Evolutionary conservation across 2,329 filamentous ascomycete species (phyloP).

Genomic region (Pseudophaeomoniella oleicola): DNA sequence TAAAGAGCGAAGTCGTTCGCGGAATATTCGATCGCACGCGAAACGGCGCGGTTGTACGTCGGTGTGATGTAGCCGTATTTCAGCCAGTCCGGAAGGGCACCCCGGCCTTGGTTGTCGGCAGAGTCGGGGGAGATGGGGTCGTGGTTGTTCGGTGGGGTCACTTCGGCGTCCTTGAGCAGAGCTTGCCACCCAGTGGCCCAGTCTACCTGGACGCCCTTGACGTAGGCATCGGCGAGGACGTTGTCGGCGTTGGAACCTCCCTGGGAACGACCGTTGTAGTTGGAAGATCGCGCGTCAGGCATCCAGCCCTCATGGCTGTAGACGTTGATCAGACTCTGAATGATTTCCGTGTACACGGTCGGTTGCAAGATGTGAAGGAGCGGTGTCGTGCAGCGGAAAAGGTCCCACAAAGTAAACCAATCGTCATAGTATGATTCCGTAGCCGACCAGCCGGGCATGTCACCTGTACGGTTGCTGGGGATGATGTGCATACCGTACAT

Average conservation of each 20-base stretch:
- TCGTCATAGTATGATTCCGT: slow-evolving; percentile 60
- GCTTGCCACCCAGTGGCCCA: slow-evolving; percentile 58
- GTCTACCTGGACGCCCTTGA: slow-evolving; percentile 54
- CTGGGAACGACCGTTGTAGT: slow-evolving; percentile 60
- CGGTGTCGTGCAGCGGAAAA: slow-evolving; percentile 53
- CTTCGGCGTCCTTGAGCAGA: slow-evolving; percentile 57
- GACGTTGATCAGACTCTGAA: slow-evolving; percentile 56
- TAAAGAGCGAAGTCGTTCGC: slow-evolving; percentile 55
- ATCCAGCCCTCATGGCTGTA: slow-evolving; percentile 57
- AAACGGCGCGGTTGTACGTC: slow-evolving; percentile 45
- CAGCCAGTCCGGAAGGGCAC: slow-evolving; percentile 56
- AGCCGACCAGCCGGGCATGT: slow-evolving; percentile 54
- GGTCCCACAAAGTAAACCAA: slow-evolving; percentile 64
- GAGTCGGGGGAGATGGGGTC: slow-evolving; percentile 39
- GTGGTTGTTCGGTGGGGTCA: slow-evolving; percentile 47
- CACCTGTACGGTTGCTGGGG: slow-evolving; percentile 60
- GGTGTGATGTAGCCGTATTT: slow-evolving; percentile 51
- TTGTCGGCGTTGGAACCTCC: slow-evolving; percentile 63
- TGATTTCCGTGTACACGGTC: slow-evolving; percentile 46
- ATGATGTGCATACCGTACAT: slow-evolving; percentile 60
- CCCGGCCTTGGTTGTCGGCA: slow-evolving; percentile 52
- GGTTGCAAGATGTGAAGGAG: slow-evolving; percentile 57
- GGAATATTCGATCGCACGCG: slow-evolving; percentile 52
- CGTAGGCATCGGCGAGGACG: slow-evolving; percentile 50
- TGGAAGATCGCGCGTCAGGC: slow-evolving; percentile 63